Conservation (phyloP, 768 basidiomycete genomes). For the Mycena crocata region DNA sequence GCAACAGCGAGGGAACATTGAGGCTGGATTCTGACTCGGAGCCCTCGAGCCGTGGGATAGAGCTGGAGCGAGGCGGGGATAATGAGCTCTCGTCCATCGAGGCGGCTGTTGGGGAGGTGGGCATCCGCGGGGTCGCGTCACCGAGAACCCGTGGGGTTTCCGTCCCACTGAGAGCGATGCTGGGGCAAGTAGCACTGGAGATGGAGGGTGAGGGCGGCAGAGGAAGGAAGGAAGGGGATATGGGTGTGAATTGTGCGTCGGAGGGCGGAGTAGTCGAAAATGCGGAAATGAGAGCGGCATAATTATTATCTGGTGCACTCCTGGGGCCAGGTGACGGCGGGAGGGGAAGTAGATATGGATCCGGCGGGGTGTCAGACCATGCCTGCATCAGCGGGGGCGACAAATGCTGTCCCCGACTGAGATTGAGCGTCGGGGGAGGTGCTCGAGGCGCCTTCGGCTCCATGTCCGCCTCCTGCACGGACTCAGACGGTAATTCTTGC, state of each 20-base stretch:
- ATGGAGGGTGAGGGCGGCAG: conserved; percentile 20
- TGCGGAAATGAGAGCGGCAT: conserved; percentile 30
- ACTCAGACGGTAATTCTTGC: background rate
- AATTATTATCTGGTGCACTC: background rate
- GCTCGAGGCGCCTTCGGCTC: conserved; percentile 18
- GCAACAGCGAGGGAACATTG: conserved; percentile 43
- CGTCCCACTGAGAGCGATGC: background rate
- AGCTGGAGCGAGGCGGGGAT: conserved; percentile 9
- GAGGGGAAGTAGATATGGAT: conserved; percentile 13
- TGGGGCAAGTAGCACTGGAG: background rate
- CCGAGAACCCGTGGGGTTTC: background rate
- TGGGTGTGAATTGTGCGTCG: conserved; percentile 21
- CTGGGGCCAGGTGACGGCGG: conserved; percentile 11
- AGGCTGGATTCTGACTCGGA: conserved; percentile 33
- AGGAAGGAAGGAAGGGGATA: conserved; percentile 22
- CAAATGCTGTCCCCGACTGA: conserved; percentile 13
- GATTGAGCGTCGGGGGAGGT: conserved; percentile 29
- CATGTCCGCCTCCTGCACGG: background rate
- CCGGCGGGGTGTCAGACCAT: conserved; percentile 25
- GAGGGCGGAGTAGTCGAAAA: conserved; percentile 15
- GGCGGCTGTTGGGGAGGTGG: background rate
- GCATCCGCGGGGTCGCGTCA: background rate
- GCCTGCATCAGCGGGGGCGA: conserved; percentile 28
- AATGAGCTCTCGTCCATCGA: background rate
- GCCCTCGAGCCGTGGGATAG: conserved; percentile 13